Conservation (phyloP, 441 rosid species). For the Arabidopsis hybrid region DNA sequence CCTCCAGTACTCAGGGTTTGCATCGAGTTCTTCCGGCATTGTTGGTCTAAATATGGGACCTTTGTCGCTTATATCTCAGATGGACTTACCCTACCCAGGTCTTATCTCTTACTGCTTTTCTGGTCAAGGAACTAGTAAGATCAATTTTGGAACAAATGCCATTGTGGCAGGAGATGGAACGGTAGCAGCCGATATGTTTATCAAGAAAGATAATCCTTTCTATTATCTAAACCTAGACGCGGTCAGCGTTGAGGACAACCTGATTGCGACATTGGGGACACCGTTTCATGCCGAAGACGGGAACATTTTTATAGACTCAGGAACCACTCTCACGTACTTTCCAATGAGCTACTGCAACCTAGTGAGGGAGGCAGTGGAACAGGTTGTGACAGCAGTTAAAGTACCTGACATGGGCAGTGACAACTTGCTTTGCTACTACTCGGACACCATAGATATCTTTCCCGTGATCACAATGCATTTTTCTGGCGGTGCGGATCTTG, state of each 20-base stretch:
- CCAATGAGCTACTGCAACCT: conserved; percentile 10
- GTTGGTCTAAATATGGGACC: conserved; percentile 24
- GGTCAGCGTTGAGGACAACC: conserved; percentile 9
- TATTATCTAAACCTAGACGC: conserved; percentile 40
- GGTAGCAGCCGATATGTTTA: conserved; percentile 25
- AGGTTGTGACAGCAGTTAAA: neutral
- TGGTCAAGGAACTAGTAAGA: conserved; percentile 25
- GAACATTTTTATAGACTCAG: conserved; percentile 33
- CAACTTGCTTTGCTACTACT: neutral
- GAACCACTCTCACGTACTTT: conserved; percentile 28
- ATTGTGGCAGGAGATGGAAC: conserved; percentile 26
- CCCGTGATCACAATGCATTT: conserved; percentile 38
- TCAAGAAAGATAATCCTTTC: neutral
- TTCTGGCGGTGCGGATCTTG: conserved; percentile 18
- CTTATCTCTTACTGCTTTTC: conserved; percentile 33
- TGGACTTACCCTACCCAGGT: neutral
- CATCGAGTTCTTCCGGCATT: neutral
- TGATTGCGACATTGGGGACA: conserved; percentile 34
- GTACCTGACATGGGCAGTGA: neutral
- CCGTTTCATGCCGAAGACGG: conserved; percentile 12
- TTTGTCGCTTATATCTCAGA: conserved; percentile 23
- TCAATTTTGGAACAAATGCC: conserved; percentile 23
- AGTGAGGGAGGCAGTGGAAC: conserved; percentile 21
- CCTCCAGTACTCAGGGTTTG: neutral
- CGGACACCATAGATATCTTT: neutral